Base-by-base conservation (phyloP, 148 eudicot genomes). In the Diospyros lotus region DNA sequence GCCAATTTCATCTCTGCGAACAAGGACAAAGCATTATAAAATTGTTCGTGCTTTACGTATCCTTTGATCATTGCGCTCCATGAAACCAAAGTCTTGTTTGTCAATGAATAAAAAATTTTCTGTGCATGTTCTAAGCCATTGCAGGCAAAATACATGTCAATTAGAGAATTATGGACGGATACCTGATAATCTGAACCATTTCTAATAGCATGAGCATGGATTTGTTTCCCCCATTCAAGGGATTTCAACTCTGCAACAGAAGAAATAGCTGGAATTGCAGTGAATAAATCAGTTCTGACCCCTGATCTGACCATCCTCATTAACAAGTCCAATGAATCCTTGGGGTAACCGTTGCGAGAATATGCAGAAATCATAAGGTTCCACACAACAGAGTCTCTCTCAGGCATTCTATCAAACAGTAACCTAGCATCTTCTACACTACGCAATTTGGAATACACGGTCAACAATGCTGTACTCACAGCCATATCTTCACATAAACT, bases 61-160 rank as follows among this genome's bases (percentile, higher is more conserved):
- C 82, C 85, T 76, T 58, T 79, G 59, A 82, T 79, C 72, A 79
- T 82, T 10, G 75, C 56, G 39, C 79, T 82, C 82, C 85, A 82
- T 8, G 85, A 71, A 72, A 82, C 61, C 42, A 58, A 64, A 41
- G 82, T 78, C 77, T 82, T 79, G 53, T 75, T 69, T 11, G 18
- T 48, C 18, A 82, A 13, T 56, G 39, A 62, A 60, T 72, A 65
- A 62, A 78, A 82, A 50, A 82, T 64, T 59, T 58, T 82, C 18
- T 48, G 76, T 40, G 79, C 79, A 17, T 56, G 64, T 72, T 62
- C 78, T 44, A 79, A 72, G 77, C 73, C 66, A 15, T 62, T 40
- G 46, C 84, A 82, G 63, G 63, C 69, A 50, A 79, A 75, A 41
- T 82, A 82, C 82, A 82, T 75, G 46, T 73, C 82, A 52, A 82